phyloP scores from a whole-genome alignment of 495 filamentous ascomycete species.

The Evernia prunastri region DNA sequence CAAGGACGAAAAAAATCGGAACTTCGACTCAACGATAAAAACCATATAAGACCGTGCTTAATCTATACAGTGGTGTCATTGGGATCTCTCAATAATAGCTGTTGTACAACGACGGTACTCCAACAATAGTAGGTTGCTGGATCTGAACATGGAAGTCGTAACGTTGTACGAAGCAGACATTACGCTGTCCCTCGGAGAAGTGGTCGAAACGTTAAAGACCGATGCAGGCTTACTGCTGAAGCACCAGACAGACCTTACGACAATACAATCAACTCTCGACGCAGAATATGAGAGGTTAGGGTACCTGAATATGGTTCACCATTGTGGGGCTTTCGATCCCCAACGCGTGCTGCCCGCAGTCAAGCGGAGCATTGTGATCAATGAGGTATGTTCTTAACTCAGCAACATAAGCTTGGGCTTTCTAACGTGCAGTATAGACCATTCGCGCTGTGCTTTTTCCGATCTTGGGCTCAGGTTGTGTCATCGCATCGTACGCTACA shows the following conservation, averaged over 20 bases:
- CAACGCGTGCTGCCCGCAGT: too few species aligned
- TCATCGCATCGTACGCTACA: neutral
- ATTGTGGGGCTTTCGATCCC: too few species aligned
- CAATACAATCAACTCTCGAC: neutral
- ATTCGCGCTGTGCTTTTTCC: neutral
- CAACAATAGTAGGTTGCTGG: neutral
- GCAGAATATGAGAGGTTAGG: neutral
- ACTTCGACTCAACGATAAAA: too few species aligned
- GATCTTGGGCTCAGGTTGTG: neutral
- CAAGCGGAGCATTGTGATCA: too few species aligned
- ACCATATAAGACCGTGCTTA: too few species aligned
- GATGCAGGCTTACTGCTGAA: neutral
- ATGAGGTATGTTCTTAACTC: too few species aligned
- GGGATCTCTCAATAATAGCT: neutral
- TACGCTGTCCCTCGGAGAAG: neutral
- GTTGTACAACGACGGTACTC: neutral
- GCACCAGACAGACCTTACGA: neutral
- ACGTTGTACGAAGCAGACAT: neutral
- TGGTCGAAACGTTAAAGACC: neutral
- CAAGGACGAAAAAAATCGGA: neutral
- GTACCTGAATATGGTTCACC: neutral
- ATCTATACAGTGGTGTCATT: neutral
- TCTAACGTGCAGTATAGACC: too few species aligned
- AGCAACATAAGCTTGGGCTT: too few species aligned
- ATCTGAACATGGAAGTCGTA: neutral